A percentile compares a stretch with the other conserved stretches of the same genome.
phyloP scores from a whole-genome alignment of 1,284 basidiomycete species.

The Stereum hirsutum region DNA sequence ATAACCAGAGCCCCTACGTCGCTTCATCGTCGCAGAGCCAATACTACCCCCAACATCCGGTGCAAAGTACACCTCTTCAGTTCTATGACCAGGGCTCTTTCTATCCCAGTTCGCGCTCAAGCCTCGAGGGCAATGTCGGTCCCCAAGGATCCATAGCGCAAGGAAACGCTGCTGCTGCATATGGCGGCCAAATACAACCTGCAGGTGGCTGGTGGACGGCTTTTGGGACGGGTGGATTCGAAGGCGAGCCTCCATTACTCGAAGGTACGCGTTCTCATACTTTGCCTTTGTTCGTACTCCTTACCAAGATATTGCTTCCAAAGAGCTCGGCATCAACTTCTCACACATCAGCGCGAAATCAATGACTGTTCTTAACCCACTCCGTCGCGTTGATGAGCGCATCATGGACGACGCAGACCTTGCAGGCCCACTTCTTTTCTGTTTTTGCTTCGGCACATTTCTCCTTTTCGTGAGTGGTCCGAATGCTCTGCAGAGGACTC shows the following conservation, averaged over 20 bases:
- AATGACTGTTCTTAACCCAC: slow-evolving; percentile 90
- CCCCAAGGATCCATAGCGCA: slow-evolving; percentile 46
- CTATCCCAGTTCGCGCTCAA: slow-evolving; percentile 62
- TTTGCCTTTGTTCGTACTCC: slow-evolving; percentile 3
- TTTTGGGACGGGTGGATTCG: slow-evolving; percentile 92
- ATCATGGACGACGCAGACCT: slow-evolving; percentile 99
- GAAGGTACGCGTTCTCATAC: slow-evolving; percentile 65
- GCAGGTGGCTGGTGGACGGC: slow-evolving; percentile 87
- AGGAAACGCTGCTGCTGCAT: slow-evolving; percentile 33
- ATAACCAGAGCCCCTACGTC: slow-evolving; percentile 39
- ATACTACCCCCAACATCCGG: slow-evolving; percentile 42
- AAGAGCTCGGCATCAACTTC: slow-evolving; percentile 97
- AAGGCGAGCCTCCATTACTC: slow-evolving; percentile 87
- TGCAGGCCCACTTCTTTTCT: slow-evolving; percentile 92
- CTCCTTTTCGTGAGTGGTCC: slow-evolving; percentile 73
- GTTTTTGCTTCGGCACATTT: slow-evolving; percentile 88
- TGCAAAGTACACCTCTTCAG: slow-evolving; percentile 53
- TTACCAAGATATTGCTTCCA: slow-evolving; percentile 1
- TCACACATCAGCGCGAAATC: slow-evolving; percentile 93
- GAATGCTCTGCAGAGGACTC: background rate
- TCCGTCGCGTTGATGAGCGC: slow-evolving; percentile 79
- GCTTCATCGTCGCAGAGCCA: slow-evolving; percentile 45
- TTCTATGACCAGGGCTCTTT: slow-evolving; percentile 56
- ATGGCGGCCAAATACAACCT: slow-evolving; percentile 64
- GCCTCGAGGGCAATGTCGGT: slow-evolving; percentile 61